Base-by-base conservation (phyloP, 768 basidiomycete genomes). In the Termitomyces sp. region DNA sequence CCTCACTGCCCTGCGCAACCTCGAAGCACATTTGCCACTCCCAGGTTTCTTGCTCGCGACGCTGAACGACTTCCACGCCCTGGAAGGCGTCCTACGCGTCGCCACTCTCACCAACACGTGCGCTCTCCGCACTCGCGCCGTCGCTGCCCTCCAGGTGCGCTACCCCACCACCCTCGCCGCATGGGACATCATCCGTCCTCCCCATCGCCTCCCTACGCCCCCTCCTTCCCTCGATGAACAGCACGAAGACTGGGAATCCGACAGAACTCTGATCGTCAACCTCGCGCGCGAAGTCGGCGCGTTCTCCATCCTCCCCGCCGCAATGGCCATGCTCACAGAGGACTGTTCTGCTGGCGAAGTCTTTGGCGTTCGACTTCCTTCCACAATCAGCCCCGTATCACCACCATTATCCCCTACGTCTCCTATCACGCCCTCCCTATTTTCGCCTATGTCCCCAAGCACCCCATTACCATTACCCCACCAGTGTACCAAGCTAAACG, bases 321-420 rank as follows among this genome's bases (percentile, higher is more conserved):
- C 64, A 23, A 63, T 65, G 62, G 64, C 64, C 17, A 55, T 58
- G 43, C 55, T 65, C 4, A 55, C 61, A 5, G 63, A 65, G 54
- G 60, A 63, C 25, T 50, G 57, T 45, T 61, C 60, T 11, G 62
- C 62, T 2, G 59, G 62, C 11, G 62, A 65, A 30, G 62, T 63
- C 1, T 65, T 65, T 21, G 60, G 62, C 6, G 55, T 63, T 3
- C 41, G 32, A 0, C 40, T 63, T 0, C 57, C 59, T 40, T 17
- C 57, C 3, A 25, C 17, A 21, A 28, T 40, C 6, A 10, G n/a
- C 2, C 28, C 55, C 16, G 3, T 5, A 43, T 32, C 48, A 23
- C 40, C 34, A 7, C 39, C 37, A 5, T 8, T 35, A 9, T 43
- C 55, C 8, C 55, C 39, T 2, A 27, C 23, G n/a, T 51, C 48